Evolutionary conservation across 495 filamentous ascomycete species (phyloP), one percentile per base, ranked within the genome.

Genomic region (Xylaria curta): DNA sequence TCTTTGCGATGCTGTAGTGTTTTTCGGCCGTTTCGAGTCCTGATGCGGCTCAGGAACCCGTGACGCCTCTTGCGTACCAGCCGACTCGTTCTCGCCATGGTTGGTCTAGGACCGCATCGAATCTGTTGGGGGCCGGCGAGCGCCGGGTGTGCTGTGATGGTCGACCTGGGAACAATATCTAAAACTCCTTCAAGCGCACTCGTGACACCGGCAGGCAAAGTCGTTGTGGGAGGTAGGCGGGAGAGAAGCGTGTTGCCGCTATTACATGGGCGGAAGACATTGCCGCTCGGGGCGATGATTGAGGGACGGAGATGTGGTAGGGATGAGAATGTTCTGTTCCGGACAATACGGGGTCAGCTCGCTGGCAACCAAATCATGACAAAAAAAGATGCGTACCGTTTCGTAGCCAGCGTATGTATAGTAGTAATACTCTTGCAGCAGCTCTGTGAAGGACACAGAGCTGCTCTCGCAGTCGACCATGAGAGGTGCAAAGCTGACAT

Each of bases 11-110:
- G 72, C 75, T 75, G 70, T 51, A 86, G 70, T 65, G 71, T 82
- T 74, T 81, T 83, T 67, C 75, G 74, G 33, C 84, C 84, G 13
- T 78, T 82, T 60, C 74, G 75, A 9, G 81, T 80, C 68, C 71
- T 72, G 17, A 81, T 63, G 33, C 84, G 74, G 69, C 79, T 82
- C n/a, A 86, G 69, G 72, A 85, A 86, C 17, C 84, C 84, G 66
- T 84, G 82, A 19, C 82, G 74, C 38, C 84, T 73, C 79, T 85
- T 85, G 75, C 84, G 82, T n/a, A 84, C 72, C n/a, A 86, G 76
- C n/a, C 84, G 79, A 53, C 75, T 83, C 60, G 76, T 54, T 19
- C 76, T 69, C 40, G 79, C 76, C 82, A 85, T 81, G 47, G 82
- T 85, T 44, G 82, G 75, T 31, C 83, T 80, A 47, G 84, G 84